Base-by-base conservation (phyloP, 73 alveolate species). In the Paraurostyla sp. region DNA sequence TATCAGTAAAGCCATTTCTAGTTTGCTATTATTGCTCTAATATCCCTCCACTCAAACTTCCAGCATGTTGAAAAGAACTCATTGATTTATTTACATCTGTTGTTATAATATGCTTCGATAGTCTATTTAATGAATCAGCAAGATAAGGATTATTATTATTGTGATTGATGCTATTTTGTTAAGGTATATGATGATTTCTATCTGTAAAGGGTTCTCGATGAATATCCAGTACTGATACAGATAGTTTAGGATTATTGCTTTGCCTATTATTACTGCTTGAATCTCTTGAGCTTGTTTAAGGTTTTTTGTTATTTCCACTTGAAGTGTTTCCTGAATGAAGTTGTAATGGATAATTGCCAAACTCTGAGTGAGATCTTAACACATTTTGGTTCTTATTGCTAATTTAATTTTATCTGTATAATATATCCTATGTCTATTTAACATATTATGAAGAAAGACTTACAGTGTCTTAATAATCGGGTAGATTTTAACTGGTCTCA, bases 61-160 rank as follows among this genome's bases (percentile, higher is more conserved):
- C 86, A 23, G 71, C 50, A 23, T 73, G 49, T 43, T 73, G 13
- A 16, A 45, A 48, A 48, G 11, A 13, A 73, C 71, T 48, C 71
- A 48, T 73, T 33, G 71, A 48, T 29, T 73, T 73, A 25, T 45
- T 48, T 40, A 73, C 86, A 73, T 73, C 86, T 15, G 65, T 23
- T 27, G 32, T 29, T 18, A 73, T 40, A 6, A 46, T 23, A 25
- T 73, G 71, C 71, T 73, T 48, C 0, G 6, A 13, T 4, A 73
- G 54, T 40, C 86, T 40, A 25, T 43, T 48, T 50, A 18, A 73
- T 16, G 86, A 73, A 16, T 73, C 86, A 1, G 46, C 51, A 6
- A 73, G 29, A 45, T 73, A 73, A 45, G 86, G 86, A 48, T 73
- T 73, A 48, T 73, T 73, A 36, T 36, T 68, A 11, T 18, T 43